Percentiles rank a stretch among this genome's conserved stretches.
phyloP scores from a whole-genome alignment of 2,329 filamentous ascomycete genomes.

The Coniochaeta sp. region DNA sequence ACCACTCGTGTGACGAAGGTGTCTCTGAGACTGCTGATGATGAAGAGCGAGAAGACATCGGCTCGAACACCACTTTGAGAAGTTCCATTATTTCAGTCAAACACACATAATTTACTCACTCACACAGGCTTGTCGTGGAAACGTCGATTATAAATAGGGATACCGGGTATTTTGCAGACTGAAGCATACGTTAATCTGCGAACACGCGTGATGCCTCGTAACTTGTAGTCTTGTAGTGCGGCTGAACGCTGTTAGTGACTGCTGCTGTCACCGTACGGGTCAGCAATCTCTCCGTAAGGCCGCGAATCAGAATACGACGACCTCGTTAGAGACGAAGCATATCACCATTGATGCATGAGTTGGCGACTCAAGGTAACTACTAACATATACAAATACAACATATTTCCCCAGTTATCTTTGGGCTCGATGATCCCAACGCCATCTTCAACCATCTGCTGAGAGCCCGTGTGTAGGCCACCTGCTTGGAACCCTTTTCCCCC shows the following conservation, averaged over 20 bases:
- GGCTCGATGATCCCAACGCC: too few relatives aligned
- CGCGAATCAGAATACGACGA: neutral
- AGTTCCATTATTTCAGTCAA: neutral
- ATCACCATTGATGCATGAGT: too few relatives aligned
- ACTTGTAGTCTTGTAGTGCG: neutral
- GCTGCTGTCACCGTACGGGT: neutral
- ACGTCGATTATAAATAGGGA: neutral
- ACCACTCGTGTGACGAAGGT: neutral
- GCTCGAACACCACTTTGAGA: neutral
- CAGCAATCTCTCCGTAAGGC: neutral
- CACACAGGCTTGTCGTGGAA: too few relatives aligned
- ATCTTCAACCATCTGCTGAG: too few relatives aligned
- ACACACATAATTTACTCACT: neutral
- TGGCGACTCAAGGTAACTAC: neutral
- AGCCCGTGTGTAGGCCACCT: too few relatives aligned
- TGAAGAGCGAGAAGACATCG: neutral
- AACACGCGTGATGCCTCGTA: neutral
- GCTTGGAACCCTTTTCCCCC: too few relatives aligned
- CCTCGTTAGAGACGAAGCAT: neutral
- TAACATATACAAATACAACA: neutral
- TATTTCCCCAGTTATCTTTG: too few relatives aligned
- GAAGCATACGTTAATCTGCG: too few relatives aligned
- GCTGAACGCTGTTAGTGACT: neutral
- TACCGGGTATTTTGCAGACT: too few relatives aligned
- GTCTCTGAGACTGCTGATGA: neutral